These are phyloP conservation scores for Monosporascus sp. DNA, from an alignment of 2,329 filamentous ascomycete genomes.

Conservation along the genomic window DNA sequence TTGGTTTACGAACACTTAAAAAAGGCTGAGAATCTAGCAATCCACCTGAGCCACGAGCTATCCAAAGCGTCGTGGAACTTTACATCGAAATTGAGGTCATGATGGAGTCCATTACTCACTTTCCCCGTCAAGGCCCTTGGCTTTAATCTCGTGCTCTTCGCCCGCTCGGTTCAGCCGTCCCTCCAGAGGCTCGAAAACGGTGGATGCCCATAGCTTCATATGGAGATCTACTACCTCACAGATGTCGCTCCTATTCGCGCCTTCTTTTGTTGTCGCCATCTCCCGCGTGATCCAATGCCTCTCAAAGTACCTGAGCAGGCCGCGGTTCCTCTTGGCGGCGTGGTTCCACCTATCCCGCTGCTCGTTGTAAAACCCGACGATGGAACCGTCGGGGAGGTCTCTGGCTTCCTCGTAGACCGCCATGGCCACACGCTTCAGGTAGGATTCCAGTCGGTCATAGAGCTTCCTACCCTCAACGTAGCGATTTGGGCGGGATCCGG, in stretches of 20 bases:
- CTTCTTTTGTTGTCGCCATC: neutral
- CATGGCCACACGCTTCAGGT: neutral
- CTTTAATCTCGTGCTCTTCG: no score
- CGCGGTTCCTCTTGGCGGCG: neutral
- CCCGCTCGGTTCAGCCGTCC: neutral
- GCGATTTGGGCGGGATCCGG: accelerated
- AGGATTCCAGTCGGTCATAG: neutral
- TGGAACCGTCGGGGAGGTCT: neutral
- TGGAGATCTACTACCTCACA: neutral
- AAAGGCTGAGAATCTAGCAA: no score
- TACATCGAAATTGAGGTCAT: no score
- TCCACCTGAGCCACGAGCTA: no score
- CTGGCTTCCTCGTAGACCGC: neutral
- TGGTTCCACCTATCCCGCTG: neutral
- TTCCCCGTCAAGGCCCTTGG: no score
- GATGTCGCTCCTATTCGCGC: neutral
- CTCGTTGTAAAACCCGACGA: neutral
- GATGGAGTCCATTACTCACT: no score
- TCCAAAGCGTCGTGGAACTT: no score
- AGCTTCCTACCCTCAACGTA: neutral
- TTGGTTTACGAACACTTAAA: no score
- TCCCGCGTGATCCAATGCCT: neutral
- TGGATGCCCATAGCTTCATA: neutral
- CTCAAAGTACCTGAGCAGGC: neutral
- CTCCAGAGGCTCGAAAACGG: neutral